Base-by-base conservation (phyloP, 306 rosid genomes). In the Gynostemma pentaphyllum region DNA sequence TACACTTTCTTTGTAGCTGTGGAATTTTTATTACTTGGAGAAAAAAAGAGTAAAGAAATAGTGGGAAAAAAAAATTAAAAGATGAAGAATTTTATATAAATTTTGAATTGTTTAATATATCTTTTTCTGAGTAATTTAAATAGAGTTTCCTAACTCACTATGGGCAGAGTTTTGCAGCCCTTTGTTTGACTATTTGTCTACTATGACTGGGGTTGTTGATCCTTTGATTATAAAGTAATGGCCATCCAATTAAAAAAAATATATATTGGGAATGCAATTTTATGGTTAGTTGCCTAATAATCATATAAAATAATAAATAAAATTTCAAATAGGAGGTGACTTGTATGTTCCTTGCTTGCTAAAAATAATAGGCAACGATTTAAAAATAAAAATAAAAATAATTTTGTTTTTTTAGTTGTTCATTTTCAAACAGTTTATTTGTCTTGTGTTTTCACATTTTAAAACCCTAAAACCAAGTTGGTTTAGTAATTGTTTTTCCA, bases 131-230 rank as follows among this genome's bases (percentile, higher is more conserved):
- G 65, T 60, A 46, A 60, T 60, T 60, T 23, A 60, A 37, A 39
- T 22, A 14, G 34, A 36, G 65, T 22, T 39, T 36, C 19, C 28
- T 1, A 60, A 60, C 65, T 39, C 21, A 19, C 48, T 22, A 5
- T 59, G 64, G 72, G 67, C 72, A 34, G 67, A 27, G 40, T 55
- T 59, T 68, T 47, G 72, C 75, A 53, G 57, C 56, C 30, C 59
- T 76, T 29, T 56, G 75, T 70, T 66, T 76, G 87, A 79, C 79
- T 41, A 7, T 72, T 75, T 47, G 82, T 64, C 79, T 45, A 27
- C 63, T 70, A 66, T 29, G 68, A 37, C 34, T 36, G 16, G 16
- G 46, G 19, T 34, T 36, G 45, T 70, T 74, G 66, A 78, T 73
- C n/a, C 71, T 45, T 68, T 62, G 74, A 14, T 42, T 56, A 32